Conservation (phyloP, 1,139 yeast species). For the Zygosaccharomyces pseudobailii region DNA sequence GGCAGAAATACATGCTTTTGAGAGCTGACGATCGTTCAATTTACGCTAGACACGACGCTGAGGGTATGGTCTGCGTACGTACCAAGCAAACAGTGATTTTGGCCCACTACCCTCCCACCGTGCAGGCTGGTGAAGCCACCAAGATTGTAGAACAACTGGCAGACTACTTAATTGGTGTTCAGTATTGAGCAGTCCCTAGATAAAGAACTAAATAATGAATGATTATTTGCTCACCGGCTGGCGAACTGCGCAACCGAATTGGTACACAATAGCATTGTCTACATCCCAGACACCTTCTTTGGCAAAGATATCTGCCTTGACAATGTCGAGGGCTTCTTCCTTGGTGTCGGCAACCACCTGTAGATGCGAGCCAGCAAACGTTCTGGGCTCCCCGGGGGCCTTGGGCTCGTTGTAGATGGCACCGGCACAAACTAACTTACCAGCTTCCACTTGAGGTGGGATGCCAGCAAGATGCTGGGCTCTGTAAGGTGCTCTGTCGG, state of each 20-base stretch:
- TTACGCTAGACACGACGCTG: conserved; percentile 84
- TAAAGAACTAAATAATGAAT: conserved; percentile 1
- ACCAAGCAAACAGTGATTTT: conserved; percentile 87
- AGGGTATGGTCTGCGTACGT: conserved; percentile 86
- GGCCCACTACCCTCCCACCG: conserved; percentile 91
- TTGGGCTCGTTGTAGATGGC: conserved; percentile 49
- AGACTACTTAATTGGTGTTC: conserved; percentile 84
- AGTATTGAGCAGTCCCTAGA: conserved; percentile 46
- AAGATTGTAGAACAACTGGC: conserved; percentile 92
- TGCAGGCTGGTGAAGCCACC: conserved; percentile 93
- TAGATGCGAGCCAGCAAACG: conserved; percentile 68
- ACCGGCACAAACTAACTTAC: conserved; percentile 61
- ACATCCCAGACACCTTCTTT: conserved; percentile 73
- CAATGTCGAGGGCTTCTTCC: conserved; percentile 58
- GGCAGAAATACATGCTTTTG: conserved; percentile 81
- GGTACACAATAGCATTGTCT: conserved; percentile 55
- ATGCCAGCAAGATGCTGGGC: conserved; percentile 55
- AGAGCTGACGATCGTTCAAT: conserved; percentile 90
- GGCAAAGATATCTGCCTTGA: conserved; percentile 60
- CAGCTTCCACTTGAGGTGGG: conserved; percentile 47
- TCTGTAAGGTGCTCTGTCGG: conserved; percentile 54
- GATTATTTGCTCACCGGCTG: conserved; percentile 26
- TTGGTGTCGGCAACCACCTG: conserved; percentile 58
- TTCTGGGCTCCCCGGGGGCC: conserved; percentile 40
- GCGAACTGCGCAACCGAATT: conserved; percentile 47